Evolutionary conservation across 2,329 filamentous ascomycete genomes (phyloP), one percentile per base, ranked within the genome.

Genomic region (Fusarium sambucinum): DNA sequence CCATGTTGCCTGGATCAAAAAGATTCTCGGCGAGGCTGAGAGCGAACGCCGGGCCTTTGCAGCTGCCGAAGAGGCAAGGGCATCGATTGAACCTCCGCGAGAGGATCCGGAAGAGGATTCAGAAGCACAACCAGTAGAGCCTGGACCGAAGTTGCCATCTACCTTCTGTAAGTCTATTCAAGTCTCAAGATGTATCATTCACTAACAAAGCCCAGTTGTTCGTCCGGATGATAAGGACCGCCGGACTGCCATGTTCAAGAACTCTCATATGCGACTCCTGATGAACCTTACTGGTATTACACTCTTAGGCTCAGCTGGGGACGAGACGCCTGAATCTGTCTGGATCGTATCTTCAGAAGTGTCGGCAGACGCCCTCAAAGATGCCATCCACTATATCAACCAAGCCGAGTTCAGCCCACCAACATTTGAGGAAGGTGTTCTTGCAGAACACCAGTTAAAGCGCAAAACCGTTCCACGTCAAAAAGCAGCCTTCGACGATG

Each of bases 221-320:
- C 86, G 84, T 51, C 85, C 91, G 0, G 88, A 91, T 59, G 88
- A 86, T 41, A 87, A 92, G 45, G 84, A 87, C 48, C 88, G 89
- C 40, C 89, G 89, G 51, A 86, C 85, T 23, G 91, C 93, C 27
- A 89, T 97, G 80, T 96, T 96, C 82, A 96, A 93, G 76, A 96
- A 98, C 78, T 90, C 92, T 12, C 90, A 95, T 73, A 85, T 98
- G 3, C 91, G 94, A 33, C 88, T 98, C 3, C 86, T 99, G 5
- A 91, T 98, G 86, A 90, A 85, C 2, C 84, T 96, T 0, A 84
- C 91, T 19, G 92, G 92, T 1, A 87, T 96, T 64, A 85, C 91
- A 73, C 85, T 90, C 6, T 78, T 85, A 11, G 78, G 80, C 0
- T 81, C 84, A 1, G 78, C 78, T 1, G 73, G 84, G 5, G 90